Evolutionary conservation across 768 basidiomycete genomes (phyloP).

Genomic region (Agaricus blazei): DNA sequence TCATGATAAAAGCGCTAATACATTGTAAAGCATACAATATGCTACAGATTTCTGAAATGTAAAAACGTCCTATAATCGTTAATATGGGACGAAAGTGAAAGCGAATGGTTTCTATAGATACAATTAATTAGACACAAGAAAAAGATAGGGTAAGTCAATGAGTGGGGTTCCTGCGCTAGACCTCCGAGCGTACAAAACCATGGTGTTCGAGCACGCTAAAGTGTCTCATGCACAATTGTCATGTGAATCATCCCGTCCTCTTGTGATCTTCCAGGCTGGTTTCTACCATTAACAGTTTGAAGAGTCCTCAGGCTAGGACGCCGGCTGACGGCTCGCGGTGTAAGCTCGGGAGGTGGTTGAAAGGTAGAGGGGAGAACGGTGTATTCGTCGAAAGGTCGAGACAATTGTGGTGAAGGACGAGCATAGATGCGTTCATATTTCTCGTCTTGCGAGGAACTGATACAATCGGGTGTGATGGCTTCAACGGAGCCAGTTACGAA

Average conservation of each 20-base stretch:
- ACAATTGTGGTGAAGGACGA: slow-evolving; percentile 16
- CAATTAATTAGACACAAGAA: no score
- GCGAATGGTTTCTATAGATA: no score
- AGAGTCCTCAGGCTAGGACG: slow-evolving; percentile 22
- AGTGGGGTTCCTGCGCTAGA: not conserved
- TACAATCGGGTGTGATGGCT: not conserved
- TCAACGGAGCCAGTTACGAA: not conserved
- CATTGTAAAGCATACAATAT: not conserved
- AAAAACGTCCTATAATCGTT: no score
- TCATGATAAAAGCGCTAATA: not conserved
- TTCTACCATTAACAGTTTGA: slow-evolving; percentile 19
- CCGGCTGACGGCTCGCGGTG: slow-evolving; percentile 16
- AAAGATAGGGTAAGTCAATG: not conserved
- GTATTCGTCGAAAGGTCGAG: slow-evolving; percentile 28
- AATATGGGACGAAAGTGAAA: no score
- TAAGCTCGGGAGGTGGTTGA: slow-evolving; percentile 4
- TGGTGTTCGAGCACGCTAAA: slow-evolving; percentile 10
- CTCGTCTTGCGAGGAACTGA: slow-evolving; percentile 19
- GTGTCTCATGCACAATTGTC: slow-evolving; percentile 39
- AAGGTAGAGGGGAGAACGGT: slow-evolving; percentile 19
- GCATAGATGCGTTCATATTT: slow-evolving; percentile 14
- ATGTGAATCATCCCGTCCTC: slow-evolving; percentile 34
- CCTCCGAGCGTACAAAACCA: not conserved
- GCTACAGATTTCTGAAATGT: no score
- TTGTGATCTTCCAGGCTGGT: slow-evolving; percentile 16